Percentiles rank a stretch among this genome's conserved stretches.
Evolutionary conservation across 306 rosid species (phyloP).

Genomic region (Fragaria iinumae): DNA sequence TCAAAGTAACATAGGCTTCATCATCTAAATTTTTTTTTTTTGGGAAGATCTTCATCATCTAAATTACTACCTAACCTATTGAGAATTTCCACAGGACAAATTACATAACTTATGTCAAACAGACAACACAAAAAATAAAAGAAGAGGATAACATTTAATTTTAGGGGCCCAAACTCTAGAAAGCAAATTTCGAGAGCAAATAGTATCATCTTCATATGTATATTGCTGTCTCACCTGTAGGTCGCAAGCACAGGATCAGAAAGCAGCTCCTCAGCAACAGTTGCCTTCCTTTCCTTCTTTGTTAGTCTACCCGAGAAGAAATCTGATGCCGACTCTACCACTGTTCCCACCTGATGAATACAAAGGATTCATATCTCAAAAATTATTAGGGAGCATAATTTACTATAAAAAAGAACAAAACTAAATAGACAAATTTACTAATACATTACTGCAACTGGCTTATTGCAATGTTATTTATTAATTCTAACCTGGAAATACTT

Average conservation of each 20-base stretch:
- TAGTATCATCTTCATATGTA: not conserved
- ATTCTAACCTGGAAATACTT: constrained; percentile 82
- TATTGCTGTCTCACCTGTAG: constrained; percentile 46
- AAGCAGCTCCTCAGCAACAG: constrained; percentile 70
- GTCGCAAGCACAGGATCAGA: constrained; percentile 42
- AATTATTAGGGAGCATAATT: not conserved
- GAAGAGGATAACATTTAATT: not conserved
- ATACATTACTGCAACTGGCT: not conserved
- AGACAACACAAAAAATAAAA: not conserved
- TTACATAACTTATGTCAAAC: not conserved
- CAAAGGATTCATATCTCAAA: not conserved
- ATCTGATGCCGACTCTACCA: constrained; percentile 61
- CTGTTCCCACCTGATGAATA: constrained; percentile 71
- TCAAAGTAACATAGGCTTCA: not conserved
- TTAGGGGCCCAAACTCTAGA: not conserved
- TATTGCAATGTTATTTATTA: not conserved
- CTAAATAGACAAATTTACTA: not conserved
- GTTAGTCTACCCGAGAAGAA: constrained; percentile 69
- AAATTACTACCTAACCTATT: too few species aligned
- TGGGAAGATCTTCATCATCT: not conserved
- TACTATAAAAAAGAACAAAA: not conserved
- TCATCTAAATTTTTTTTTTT: not conserved
- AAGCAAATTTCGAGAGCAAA: not conserved
- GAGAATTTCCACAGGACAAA: not conserved
- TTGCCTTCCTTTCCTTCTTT: constrained; percentile 74